These are phyloP conservation scores for Solanum etuberosum DNA, from an alignment of 257 asterid species.

Conservation along the genomic window DNA sequence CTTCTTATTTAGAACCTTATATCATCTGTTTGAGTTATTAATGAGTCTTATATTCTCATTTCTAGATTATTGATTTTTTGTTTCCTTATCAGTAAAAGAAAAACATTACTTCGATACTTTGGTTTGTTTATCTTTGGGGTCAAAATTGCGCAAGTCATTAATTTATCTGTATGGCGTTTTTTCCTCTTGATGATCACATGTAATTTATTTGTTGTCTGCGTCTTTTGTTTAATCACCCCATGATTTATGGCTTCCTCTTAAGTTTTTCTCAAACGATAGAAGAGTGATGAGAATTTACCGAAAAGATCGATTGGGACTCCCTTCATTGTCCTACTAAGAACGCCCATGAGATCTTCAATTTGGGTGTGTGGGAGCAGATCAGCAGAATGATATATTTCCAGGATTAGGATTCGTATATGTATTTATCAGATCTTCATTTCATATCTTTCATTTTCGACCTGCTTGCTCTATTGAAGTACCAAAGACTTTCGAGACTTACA, in stretches of 20 bases:
- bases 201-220: neutral
- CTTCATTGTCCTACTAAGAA: too few species aligned
- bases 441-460: neutral
- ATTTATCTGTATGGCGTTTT: neutral
- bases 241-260: neutral
- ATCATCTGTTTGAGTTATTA: neutral
- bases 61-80: neutral
- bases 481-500: fast-evolving
- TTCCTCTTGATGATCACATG: neutral
- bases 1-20: neutral
- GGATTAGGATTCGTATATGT: neutral
- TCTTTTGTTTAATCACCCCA: neutral
- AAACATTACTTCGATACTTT: neutral
- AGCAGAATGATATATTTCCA: neutral
- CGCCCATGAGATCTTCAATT: too few species aligned
- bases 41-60: too few species aligned
- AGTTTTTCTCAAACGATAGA: too few species aligned
- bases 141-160: neutral
- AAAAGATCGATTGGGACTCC: neutral
- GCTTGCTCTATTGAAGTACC: neutral
- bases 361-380: neutral
- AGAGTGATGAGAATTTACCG: too few species aligned
- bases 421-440: neutral
- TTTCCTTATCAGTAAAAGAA: neutral
- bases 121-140: neutral